phyloP scores from a whole-genome alignment of 1,284 basidiomycete genomes.

The Ceratobasidium sp. region DNA sequence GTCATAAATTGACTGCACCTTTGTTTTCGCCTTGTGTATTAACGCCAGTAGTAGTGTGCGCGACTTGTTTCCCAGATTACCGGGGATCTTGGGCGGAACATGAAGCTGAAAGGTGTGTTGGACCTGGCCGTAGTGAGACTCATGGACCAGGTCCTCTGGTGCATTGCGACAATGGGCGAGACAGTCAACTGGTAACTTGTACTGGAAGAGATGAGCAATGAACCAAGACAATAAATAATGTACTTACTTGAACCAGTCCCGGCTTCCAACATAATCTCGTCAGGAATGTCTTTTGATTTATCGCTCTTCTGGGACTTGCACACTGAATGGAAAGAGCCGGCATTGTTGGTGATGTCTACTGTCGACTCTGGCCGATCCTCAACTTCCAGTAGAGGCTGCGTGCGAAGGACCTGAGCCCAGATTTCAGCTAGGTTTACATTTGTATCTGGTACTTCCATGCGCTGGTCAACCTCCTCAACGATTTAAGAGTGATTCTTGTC shows the following conservation, averaged over 20 bases:
- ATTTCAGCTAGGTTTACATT: not conserved
- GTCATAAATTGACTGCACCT: too few species aligned
- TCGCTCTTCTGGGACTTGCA: not conserved
- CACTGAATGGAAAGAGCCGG: not conserved
- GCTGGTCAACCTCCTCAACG: too few species aligned
- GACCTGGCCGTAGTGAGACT: conserved; percentile 50
- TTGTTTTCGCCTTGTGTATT: too few species aligned
- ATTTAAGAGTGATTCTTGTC: not conserved
- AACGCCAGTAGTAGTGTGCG: too few species aligned
- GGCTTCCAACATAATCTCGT: not conserved
- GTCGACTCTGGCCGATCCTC: not conserved
- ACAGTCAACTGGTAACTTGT: not conserved
- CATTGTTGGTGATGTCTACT: not conserved
- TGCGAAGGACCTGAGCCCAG: not conserved
- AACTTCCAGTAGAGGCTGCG: not conserved
- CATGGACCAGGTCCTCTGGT: not conserved
- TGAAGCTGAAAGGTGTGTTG: conserved; percentile 49
- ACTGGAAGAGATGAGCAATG: not conserved
- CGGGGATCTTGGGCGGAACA: conserved; percentile 46
- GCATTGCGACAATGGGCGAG: conserved; percentile 8
- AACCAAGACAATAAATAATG: too few species aligned
- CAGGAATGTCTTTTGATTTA: not conserved
- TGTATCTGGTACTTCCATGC: not conserved
- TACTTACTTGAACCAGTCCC: too few species aligned
- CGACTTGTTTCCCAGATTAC: too few species aligned